Base-by-base conservation (phyloP, 768 basidiomycete genomes). In the Hericium rajendrae region DNA sequence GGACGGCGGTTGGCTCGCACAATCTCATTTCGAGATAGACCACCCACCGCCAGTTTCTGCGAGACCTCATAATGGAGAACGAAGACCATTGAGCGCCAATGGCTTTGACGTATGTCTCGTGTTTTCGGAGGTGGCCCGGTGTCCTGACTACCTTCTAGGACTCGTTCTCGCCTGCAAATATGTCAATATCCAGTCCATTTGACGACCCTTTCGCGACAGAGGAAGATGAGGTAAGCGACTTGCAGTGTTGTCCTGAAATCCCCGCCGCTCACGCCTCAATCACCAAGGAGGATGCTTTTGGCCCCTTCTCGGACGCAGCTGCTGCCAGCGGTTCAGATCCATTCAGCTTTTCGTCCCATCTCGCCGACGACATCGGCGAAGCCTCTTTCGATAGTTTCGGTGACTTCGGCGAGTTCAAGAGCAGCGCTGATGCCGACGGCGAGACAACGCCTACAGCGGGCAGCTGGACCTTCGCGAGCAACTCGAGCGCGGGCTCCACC, bases 321-420 rank as follows among this genome's bases (percentile, higher is more conserved):
- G 76, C 78, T 1, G 65, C 74, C 0, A 70, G 71, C 41, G 71
- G 74, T 32, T 64, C 76, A 16, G 77, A 85, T 58, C 78, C 79
- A 0, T 88, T 89, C 69, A 80, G 67, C 5, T 74, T 76, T 55
- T 58, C 73, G 2, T 67, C 74, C 2, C 72, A 76, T 4, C 79
- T 82, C 58, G 79, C 83, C 0, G 85, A 86, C 38, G 88, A 88
- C 50, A 74, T 76, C 66, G 79, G 78, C 50, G 82, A 84, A 54
- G 75, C 78, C 4, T 79, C 86, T 9, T 91, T 89, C 62, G 85
- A 85, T 53, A 75, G 74, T 49, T 76, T 76, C 57, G 75, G 74
- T 12, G 82, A 85, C 55, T 90, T 91, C 65, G 87, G 87, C 15
- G 89, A 91, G 61, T 91, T 91, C 64, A 88, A 88, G 63, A 75